Conservation (phyloP, 116 monocot species). For the Phalaenopsis hybrid region DNA sequence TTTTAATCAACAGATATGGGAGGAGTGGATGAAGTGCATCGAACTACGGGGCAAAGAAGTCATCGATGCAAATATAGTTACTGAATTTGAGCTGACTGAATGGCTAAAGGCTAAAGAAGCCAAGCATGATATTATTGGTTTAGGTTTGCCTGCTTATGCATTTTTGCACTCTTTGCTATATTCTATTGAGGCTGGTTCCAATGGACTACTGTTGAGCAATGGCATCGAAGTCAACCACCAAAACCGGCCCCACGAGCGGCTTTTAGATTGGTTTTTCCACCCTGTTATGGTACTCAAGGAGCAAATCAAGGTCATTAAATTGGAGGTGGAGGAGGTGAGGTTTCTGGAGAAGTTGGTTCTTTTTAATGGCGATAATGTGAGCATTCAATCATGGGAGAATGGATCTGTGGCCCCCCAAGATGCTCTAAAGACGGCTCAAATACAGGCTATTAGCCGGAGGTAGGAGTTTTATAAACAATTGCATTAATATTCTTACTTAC, state of each 20-base stretch:
- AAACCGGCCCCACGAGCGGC: constrained; percentile 65
- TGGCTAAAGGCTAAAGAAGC: constrained; percentile 58
- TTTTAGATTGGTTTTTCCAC: constrained; percentile 89
- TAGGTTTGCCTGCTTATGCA: constrained; percentile 64
- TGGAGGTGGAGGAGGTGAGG: constrained; percentile 56
- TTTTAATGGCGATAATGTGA: constrained; percentile 35
- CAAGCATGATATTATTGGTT: constrained; percentile 40
- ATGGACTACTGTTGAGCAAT: constrained; percentile 42
- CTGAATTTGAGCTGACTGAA: constrained; percentile 39
- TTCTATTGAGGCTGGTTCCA: constrained; percentile 53
- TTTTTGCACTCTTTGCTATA: constrained; percentile 33
- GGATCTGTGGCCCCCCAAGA: constrained; percentile 49
- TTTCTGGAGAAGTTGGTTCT: constrained; percentile 72
- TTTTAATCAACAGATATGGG: constrained; percentile 61
- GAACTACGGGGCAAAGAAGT: constrained; percentile 68
- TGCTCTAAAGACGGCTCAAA: constrained; percentile 62
- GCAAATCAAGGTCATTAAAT: constrained; percentile 58
- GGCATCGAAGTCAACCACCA: constrained; percentile 56
- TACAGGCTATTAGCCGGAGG: constrained; percentile 90
- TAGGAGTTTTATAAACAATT: constrained; percentile 17
- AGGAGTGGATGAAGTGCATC: constrained; percentile 51
- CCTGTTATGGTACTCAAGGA: constrained; percentile 85
- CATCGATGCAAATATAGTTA: constrained; percentile 47
- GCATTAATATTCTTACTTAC: neutral
- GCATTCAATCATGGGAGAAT: constrained; percentile 44